Evolutionary conservation across 148 eudicot species (phyloP), one percentile per base, ranked within the genome.

Genomic region (Dysphania ambrosioides): DNA sequence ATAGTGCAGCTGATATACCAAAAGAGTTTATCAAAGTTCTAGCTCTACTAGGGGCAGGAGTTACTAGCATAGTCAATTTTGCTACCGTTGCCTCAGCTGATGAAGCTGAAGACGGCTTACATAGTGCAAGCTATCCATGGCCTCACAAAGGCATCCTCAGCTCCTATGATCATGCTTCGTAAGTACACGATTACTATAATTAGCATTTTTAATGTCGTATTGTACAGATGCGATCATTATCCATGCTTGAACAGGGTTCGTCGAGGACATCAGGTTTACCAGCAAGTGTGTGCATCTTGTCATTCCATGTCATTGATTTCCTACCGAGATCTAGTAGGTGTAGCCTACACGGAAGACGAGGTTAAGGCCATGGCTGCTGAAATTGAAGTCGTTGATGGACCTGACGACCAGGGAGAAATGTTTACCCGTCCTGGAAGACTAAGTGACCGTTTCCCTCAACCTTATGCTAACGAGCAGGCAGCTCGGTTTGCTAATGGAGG

Each of bases 101-200:
- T 61, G 92, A 90, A 82, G 92, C 96, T 35, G 96, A 89, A 66
- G 91, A 93, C 42, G 97, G 97, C 26, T 75, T 93, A 51, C 82
- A 81, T 24, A 66, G 80, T 41, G 82, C 96, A 0, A 79, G 74
- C 72, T 93, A 90, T 74, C 96, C 93, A 32, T 90, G 96, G 96
- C 96, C 96, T 62, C 96, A 90, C 77, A 58, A 73, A 31, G 96
- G 98, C 83, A 85, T 93, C 67, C 89, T 93, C 40, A 89, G 89
- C 71, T 93, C 98, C 71, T 91, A 90, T 79, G 98, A 93, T 66
- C 98, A 93, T 51, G 90, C 96, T 78, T 90, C 96, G 97, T 93
- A 74, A 87, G 96, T 86, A 27, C 4, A 27, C n/a, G n/a, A 32
- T 1, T 53, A 70, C 1, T 35, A 6, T 36, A 24, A 24, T 53